These are phyloP conservation scores for Sporobolomyces phaffii DNA, from an alignment of 768 basidiomycete genomes.

Conservation along the genomic window DNA sequence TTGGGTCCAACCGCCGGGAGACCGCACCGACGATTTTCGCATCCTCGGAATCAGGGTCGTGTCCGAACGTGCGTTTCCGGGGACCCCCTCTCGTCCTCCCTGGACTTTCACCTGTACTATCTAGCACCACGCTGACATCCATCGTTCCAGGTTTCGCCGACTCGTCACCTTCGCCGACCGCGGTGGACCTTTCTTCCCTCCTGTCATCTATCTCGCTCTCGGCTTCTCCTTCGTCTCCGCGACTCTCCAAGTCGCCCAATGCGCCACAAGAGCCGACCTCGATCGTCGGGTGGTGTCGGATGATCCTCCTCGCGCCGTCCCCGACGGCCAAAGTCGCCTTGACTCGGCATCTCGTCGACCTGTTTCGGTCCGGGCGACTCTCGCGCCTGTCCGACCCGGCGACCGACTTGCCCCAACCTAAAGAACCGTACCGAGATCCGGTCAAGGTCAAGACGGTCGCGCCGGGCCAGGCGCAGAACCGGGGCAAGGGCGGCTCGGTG, in stretches of 20 bases:
- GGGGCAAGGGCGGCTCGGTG: slow-evolving; percentile 50
- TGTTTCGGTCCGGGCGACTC: slow-evolving; percentile 65
- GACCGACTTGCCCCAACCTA: slow-evolving; percentile 56
- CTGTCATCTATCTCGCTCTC: slow-evolving; percentile 12
- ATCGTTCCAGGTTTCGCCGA: slow-evolving; percentile 55
- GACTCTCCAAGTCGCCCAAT: not conserved
- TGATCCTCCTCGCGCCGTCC: slow-evolving; percentile 68
- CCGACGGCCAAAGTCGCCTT: slow-evolving; percentile 58
- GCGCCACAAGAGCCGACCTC: slow-evolving; percentile 52
- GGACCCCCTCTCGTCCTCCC: slow-evolving; percentile 48
- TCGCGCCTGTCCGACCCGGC: slow-evolving; percentile 53
- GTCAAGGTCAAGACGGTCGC: slow-evolving; percentile 56
- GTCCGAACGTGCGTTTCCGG: slow-evolving; percentile 61
- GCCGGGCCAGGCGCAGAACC: slow-evolving; percentile 57
- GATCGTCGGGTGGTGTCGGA: slow-evolving; percentile 68
- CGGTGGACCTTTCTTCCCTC: slow-evolving; percentile 12
- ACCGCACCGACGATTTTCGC: slow-evolving; percentile 55
- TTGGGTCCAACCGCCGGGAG: slow-evolving; percentile 58
- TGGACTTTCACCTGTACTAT: too few species aligned
- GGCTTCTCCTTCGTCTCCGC: not conserved
- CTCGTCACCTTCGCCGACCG: slow-evolving; percentile 48
- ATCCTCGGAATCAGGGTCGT: slow-evolving; percentile 65
- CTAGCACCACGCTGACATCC: too few species aligned
- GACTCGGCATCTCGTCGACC: slow-evolving; percentile 62
- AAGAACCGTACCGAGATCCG: slow-evolving; percentile 61